Evolutionary conservation across 306 rosid genomes (phyloP).

Genomic region (Purshia tridentata): DNA sequence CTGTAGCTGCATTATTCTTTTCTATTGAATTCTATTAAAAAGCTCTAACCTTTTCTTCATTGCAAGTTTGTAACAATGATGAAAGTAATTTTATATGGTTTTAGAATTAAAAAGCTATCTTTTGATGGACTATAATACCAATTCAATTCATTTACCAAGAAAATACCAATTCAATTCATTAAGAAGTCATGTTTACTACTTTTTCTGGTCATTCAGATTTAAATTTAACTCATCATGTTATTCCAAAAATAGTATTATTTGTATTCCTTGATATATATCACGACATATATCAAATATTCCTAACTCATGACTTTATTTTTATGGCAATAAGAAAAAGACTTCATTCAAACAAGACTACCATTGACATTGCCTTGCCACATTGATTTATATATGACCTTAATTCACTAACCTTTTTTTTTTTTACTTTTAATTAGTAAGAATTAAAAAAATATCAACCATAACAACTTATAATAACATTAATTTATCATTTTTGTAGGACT

Average conservation of each 20-base stretch:
- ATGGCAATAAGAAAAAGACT: background rate
- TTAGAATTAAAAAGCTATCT: background rate
- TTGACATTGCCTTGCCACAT: background rate
- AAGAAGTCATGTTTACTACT: background rate
- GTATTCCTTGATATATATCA: no score
- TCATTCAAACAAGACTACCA: background rate
- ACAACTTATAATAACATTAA: background rate
- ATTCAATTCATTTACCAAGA: background rate
- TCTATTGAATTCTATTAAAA: slow-evolving; percentile 2
- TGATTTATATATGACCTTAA: background rate
- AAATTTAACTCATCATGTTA: background rate
- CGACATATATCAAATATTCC: background rate
- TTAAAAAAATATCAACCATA: background rate
- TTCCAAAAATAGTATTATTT: background rate
- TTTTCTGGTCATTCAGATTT: background rate
- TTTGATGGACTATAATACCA: slow-evolving; percentile 8
- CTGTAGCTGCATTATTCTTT: slow-evolving; percentile 29
- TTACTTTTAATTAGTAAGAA: no score
- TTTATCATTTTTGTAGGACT: background rate
- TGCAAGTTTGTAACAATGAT: slow-evolving; percentile 9
- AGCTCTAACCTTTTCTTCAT: slow-evolving; percentile 6
- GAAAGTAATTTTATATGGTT: background rate
- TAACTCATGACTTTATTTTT: background rate
- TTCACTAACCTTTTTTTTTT: background rate
- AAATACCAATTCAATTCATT: background rate